These are phyloP conservation scores for Cyclotella sp. DNA, from an alignment of 108 stramenopile genomes.

Conservation along the genomic window DNA sequence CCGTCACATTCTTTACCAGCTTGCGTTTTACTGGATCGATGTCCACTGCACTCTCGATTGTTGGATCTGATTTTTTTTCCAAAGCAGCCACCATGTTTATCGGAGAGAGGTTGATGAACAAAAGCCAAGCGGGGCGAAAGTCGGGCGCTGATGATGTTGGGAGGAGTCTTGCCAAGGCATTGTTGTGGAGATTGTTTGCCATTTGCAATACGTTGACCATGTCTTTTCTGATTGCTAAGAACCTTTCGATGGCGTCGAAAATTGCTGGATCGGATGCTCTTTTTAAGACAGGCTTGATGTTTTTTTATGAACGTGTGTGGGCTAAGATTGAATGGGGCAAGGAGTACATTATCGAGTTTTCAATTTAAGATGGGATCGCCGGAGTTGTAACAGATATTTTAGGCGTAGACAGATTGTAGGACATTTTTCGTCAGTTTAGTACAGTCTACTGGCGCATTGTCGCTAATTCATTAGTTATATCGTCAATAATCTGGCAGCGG, in stretches of 20 bases:
- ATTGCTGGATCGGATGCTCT: slow-evolving; percentile 93
- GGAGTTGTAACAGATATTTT: too few relatives aligned
- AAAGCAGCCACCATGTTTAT: slow-evolving; percentile 96
- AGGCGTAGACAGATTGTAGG: too few relatives aligned
- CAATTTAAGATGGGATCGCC: slow-evolving; percentile 42
- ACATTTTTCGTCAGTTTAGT: too few relatives aligned
- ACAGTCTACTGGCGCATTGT: too few relatives aligned
- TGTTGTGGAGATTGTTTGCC: slow-evolving; percentile 95
- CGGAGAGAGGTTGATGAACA: slow-evolving; percentile 96
- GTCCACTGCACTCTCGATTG: slow-evolving; percentile 86
- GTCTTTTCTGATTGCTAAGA: slow-evolving; percentile 85
- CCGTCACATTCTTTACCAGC: slow-evolving; percentile 82
- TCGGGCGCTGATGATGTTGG: slow-evolving; percentile 78
- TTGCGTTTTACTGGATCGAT: slow-evolving; percentile 77
- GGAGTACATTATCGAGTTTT: slow-evolving; percentile 77
- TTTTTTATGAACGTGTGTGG: slow-evolving; percentile 90
- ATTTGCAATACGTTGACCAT: slow-evolving; percentile 92
- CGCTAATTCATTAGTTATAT: too few relatives aligned
- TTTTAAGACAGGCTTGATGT: slow-evolving; percentile 95
- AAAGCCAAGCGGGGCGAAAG: slow-evolving; percentile 79
- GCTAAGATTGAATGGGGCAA: slow-evolving; percentile 92
- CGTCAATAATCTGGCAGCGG: too few relatives aligned
- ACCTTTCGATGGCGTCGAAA: slow-evolving; percentile 84
- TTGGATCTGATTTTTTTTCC: slow-evolving; percentile 94
- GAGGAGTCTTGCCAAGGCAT: slow-evolving; percentile 89